phyloP scores from a whole-genome alignment of 2,329 filamentous ascomycete genomes.

The Neonectria neomacrospora region DNA sequence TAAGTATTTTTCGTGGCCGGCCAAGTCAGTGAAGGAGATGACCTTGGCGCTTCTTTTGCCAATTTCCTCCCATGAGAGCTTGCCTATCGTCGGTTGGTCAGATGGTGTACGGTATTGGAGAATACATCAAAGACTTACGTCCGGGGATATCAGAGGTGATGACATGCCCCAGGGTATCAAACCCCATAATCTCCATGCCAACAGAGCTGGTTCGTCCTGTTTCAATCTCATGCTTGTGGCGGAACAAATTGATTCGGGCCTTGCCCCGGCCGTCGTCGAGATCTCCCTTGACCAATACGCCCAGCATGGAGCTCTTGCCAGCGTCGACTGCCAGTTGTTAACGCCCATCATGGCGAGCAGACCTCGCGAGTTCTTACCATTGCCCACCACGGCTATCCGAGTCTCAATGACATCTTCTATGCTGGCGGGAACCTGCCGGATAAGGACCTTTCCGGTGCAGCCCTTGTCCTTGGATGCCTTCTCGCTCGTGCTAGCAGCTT shows the following conservation, averaged over 20 bases:
- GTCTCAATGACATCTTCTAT: conserved; percentile 95
- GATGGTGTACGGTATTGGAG: not conserved
- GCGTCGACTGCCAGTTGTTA: conserved; percentile 77
- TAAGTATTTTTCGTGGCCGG: conserved; percentile 94
- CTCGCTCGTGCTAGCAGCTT: conserved; percentile 68
- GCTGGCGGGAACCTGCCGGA: conserved; percentile 77
- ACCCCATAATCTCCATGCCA: conserved; percentile 99
- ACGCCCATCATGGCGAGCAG: conserved; percentile 5
- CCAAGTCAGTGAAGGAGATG: conserved; percentile 94
- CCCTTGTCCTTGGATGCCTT: conserved; percentile 74
- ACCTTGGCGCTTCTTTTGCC: conserved; percentile 95
- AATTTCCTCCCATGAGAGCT: conserved; percentile 96
- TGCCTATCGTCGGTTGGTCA: conserved; percentile 52
- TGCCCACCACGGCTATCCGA: conserved; percentile 94
- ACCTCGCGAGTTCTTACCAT: conserved; percentile 64
- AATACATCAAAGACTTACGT: conserved; percentile 63
- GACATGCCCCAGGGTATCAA: conserved; percentile 86
- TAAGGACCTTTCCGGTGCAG: conserved; percentile 85
- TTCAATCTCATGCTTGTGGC: conserved; percentile 98
- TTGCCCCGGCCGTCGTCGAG: conserved; percentile 95
- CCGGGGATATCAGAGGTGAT: conserved; percentile 85
- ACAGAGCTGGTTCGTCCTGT: conserved; percentile 95
- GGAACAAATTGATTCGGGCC: conserved; percentile 93
- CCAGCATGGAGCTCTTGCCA: conserved; percentile 95
- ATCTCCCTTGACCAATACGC: conserved; percentile 93